phyloP scores from a whole-genome alignment of 192 early-diverging fungal genomes.

The Allomyces macrogynus region DNA sequence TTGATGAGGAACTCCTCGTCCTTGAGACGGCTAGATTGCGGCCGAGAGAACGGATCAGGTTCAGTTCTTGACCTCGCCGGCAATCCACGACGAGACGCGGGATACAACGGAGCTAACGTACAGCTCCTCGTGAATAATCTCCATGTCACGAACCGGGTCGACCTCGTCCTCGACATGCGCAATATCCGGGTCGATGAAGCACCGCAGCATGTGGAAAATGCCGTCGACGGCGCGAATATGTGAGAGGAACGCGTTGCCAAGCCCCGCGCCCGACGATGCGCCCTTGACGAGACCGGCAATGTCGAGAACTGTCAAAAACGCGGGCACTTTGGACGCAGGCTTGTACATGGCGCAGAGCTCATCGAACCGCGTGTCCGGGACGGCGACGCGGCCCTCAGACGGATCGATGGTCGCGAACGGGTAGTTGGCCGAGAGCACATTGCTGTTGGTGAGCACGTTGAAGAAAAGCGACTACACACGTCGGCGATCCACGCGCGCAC shows the following conservation, averaged over 20 bases:
- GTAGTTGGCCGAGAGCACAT: slow-evolving; percentile 72
- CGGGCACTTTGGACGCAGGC: slow-evolving; percentile 42
- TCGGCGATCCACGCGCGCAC: no score
- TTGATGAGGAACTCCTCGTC: slow-evolving; percentile 32
- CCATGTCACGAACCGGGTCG: slow-evolving; percentile 77
- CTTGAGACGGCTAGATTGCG: slow-evolving; percentile 33
- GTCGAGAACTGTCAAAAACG: slow-evolving; percentile 80
- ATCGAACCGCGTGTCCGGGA: slow-evolving; percentile 78
- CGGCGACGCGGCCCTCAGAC: slow-evolving; percentile 68
- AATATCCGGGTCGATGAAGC: slow-evolving; percentile 81
- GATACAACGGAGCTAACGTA: no score
- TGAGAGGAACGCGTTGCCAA: slow-evolving; percentile 91
- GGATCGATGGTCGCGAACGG: slow-evolving; percentile 97
- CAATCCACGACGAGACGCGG: no score
- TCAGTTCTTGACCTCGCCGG: no score
- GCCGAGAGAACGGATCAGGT: no score
- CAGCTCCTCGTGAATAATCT: slow-evolving; percentile 89
- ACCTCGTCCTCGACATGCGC: slow-evolving; percentile 68
- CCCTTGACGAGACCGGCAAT: slow-evolving; percentile 96
- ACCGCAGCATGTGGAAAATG: slow-evolving; percentile 63
- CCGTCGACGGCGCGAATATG: slow-evolving; percentile 75
- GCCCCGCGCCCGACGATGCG: slow-evolving; percentile 49
- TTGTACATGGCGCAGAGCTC: slow-evolving; percentile 52
- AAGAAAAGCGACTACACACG: slow-evolving; percentile 42
- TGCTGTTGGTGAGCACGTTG: slow-evolving; percentile 56